Evolutionary conservation across 2,329 filamentous ascomycete species (phyloP).

Genomic region (Polychaeton citri): DNA sequence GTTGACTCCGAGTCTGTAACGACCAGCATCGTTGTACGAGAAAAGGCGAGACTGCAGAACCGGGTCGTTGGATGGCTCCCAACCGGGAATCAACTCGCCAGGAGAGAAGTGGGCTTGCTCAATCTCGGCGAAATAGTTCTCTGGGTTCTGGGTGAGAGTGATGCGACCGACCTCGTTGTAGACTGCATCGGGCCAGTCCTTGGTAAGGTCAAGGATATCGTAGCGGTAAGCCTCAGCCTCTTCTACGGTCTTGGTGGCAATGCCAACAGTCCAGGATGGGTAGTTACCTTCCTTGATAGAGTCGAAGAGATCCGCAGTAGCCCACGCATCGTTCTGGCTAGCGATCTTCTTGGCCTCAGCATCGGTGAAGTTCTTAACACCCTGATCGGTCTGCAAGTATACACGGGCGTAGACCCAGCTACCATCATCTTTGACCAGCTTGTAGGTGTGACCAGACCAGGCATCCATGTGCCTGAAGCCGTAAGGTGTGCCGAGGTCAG

Average conservation of each 20-base stretch:
- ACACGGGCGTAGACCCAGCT: slow-evolving; percentile 5
- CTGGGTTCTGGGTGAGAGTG: slow-evolving; percentile 41
- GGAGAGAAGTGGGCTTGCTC: slow-evolving; percentile 41
- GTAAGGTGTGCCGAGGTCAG: slow-evolving; percentile 35
- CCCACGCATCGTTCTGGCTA: slow-evolving; percentile 39
- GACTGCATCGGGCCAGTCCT: slow-evolving; percentile 35
- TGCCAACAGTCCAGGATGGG: slow-evolving; percentile 30
- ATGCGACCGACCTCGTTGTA: slow-evolving; percentile 38
- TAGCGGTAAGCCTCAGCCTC: slow-evolving; percentile 36
- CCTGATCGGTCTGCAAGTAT: slow-evolving; percentile 4
- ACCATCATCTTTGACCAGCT: slow-evolving; percentile 8
- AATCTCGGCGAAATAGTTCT: slow-evolving; percentile 39
- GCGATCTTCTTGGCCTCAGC: slow-evolving; percentile 31
- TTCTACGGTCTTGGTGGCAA: slow-evolving; percentile 34
- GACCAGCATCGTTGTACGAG: slow-evolving; percentile 25
- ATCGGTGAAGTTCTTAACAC: slow-evolving; percentile 29
- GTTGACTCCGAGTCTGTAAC: slow-evolving; percentile 31
- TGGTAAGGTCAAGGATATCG: slow-evolving; percentile 41
- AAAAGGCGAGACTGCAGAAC: slow-evolving; percentile 38
- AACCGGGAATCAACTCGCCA: slow-evolving; percentile 37
- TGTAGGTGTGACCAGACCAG: slow-evolving; percentile 33
- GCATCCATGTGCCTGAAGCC: slow-evolving; percentile 33
- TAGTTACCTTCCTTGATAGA: slow-evolving; percentile 29
- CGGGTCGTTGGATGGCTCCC: slow-evolving; percentile 36
- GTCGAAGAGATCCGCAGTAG: slow-evolving; percentile 34